Evolutionary conservation across 2,329 filamentous ascomycete genomes (phyloP), one percentile per base, ranked within the genome.

Genomic region (Stemphylium beticola): DNA sequence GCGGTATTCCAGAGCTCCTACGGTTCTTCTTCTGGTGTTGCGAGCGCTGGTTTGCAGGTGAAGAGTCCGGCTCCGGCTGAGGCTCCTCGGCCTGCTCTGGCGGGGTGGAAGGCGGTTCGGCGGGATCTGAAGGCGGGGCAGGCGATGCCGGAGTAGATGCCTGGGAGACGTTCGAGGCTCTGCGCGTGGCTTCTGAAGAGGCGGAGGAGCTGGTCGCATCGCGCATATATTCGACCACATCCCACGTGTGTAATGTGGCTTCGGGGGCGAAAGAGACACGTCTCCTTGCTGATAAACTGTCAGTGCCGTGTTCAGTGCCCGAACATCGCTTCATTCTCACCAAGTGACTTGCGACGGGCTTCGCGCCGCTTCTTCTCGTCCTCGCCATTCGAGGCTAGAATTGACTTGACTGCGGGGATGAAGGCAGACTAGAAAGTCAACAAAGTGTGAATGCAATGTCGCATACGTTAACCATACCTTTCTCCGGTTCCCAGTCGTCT

Each of bases 201-300:
- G 84, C 81, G 14, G 87, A 83, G 6, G 87, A 88, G 10, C 86
- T 90, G 1, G 92, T 96, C 17, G 91, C 91, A 72, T 97, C 93
- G 69, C 93, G 92, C 72, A 87, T 84, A 59, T 93, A 90, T 69
- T 98, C 93, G 39, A 97, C 86, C 51, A 95, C 93, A 70, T 98
- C 93, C 83, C 96, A 98, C 0, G 95, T 99, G 73, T 99, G 95
- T 32, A 99, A 82, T 3, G 95, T 99, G 11, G 95, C 95, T 77
- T 99, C 95, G 1, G 95, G 95, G 4, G 95, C 95, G 76, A 99
- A 99, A 0, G 93, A 98, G 31, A 99, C 95, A 70, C 95, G 87
- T 68, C 95, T 87, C 73, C 95, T 96, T 42, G 93, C 85, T 84
- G 55, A 36, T 18, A 40, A 26, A 10, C 5, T 14, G 60, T 72